These are phyloP conservation scores for Diplocarpon mali DNA, from an alignment of 2,329 filamentous ascomycete species.

Conservation along the genomic window DNA sequence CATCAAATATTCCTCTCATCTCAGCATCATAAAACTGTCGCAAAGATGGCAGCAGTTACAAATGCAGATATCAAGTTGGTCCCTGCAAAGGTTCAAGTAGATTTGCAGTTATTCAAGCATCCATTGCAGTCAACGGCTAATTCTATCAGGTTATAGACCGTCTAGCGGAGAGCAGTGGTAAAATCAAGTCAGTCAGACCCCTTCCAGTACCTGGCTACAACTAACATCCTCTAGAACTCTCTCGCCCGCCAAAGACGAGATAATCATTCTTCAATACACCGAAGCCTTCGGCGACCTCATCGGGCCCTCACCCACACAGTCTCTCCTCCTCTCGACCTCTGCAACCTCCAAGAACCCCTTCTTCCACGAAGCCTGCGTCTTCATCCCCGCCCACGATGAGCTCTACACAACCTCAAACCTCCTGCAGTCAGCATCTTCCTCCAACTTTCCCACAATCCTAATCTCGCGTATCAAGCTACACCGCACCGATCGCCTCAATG, in stretches of 20 bases:
- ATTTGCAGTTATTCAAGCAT: neutral
- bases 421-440: constrained; percentile 29
- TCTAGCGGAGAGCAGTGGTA: constrained; percentile 18
- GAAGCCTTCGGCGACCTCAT: constrained; percentile 28
- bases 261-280: constrained; percentile 31
- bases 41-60: constrained; percentile 16
- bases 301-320: constrained; percentile 28
- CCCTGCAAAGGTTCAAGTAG: constrained; percentile 16
- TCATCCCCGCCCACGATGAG: constrained; percentile 30
- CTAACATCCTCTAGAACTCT: constrained; percentile 13
- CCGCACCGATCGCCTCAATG: constrained; percentile 18
- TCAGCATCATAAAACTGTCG: neutral
- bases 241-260: constrained; percentile 15
- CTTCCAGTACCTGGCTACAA: neutral
- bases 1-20: neutral
- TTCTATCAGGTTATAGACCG: constrained; percentile 16
- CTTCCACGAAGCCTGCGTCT: constrained; percentile 36
- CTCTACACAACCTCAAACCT: constrained; percentile 37
- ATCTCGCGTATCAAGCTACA: constrained; percentile 33
- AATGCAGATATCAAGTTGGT: constrained; percentile 13
- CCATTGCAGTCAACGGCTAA: constrained; percentile 1
- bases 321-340: constrained; percentile 33
- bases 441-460: constrained; percentile 33
- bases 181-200: constrained; percentile 12
- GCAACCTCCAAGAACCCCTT: constrained; percentile 34